Conservation (phyloP, 2,329 filamentous ascomycete genomes). For the Phialemonium atrogriseum region DNA sequence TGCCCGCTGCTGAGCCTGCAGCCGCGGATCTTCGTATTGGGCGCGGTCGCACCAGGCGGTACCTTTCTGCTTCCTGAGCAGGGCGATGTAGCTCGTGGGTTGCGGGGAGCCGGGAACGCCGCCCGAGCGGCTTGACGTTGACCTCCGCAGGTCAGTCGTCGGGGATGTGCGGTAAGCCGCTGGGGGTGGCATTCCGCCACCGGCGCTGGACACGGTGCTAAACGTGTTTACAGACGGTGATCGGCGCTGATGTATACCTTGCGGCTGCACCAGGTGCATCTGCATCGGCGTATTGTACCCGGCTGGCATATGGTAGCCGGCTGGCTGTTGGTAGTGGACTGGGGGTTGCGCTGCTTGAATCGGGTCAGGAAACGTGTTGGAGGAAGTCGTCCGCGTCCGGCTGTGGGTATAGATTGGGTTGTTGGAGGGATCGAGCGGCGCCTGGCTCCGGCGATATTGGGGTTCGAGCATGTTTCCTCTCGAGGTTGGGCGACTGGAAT, state of each 20-base stretch:
- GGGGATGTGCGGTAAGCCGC: slow-evolving; percentile 49
- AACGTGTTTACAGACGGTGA: slow-evolving; percentile 60
- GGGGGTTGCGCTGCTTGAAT: slow-evolving; percentile 20
- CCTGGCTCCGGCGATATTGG: slow-evolving; percentile 21
- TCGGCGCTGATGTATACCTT: slow-evolving; percentile 37
- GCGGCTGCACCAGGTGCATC: slow-evolving; percentile 21
- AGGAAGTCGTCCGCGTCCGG: slow-evolving; percentile 48
- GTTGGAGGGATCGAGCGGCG: slow-evolving; percentile 15
- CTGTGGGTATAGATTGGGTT: slow-evolving; percentile 41
- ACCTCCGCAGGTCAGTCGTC: slow-evolving; percentile 58
- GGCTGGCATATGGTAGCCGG: too few relatives aligned
- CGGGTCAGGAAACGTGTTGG: slow-evolving; percentile 37
- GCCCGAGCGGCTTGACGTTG: slow-evolving; percentile 71
- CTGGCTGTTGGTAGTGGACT: slow-evolving; percentile 21
- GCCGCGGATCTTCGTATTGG: slow-evolving; percentile 81
- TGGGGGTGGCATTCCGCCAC: slow-evolving; percentile 36
- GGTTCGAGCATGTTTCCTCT: slow-evolving; percentile 22
- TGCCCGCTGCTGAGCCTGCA: slow-evolving; percentile 73
- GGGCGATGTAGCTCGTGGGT: slow-evolving; percentile 77
- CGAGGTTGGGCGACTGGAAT: too few relatives aligned
- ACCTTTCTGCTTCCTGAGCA: slow-evolving; percentile 94
- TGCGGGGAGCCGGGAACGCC: slow-evolving; percentile 37
- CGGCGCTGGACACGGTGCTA: slow-evolving; percentile 56
- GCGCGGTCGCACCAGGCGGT: slow-evolving; percentile 97
- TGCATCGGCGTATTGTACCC: slow-evolving; percentile 15